Evolutionary conservation across 2,329 filamentous ascomycete genomes (phyloP).

Genomic region (Hymenoscyphus occultus): DNA sequence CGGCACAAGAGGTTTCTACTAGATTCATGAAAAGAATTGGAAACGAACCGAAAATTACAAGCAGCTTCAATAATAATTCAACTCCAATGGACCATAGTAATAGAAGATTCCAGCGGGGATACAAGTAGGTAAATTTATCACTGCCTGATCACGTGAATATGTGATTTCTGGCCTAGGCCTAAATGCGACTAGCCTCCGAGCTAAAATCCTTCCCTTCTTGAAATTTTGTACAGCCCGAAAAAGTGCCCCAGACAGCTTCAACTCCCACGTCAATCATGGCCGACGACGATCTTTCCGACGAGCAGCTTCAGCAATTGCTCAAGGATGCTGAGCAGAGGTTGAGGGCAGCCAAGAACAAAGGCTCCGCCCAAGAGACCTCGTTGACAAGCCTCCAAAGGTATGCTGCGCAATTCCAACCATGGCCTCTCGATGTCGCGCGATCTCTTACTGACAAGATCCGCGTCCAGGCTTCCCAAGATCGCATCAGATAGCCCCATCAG

Average conservation of each 20-base stretch:
- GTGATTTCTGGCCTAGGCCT: not conserved
- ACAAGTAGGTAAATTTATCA: not conserved
- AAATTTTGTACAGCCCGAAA: conserved; percentile 10
- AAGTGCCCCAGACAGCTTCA: not conserved
- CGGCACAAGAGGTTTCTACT: too few relatives aligned
- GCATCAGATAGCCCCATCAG: conserved; percentile 37
- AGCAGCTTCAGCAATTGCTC: conserved; percentile 61
- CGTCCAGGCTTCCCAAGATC: conserved; percentile 25
- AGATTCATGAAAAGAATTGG: too few relatives aligned
- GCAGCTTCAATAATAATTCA: too few relatives aligned
- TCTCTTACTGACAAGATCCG: conserved; percentile 17
- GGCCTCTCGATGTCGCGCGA: not conserved
- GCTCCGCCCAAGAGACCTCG: conserved; percentile 16
- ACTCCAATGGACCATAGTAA: too few relatives aligned
- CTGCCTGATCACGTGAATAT: not conserved
- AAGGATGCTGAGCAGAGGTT: conserved; percentile 61
- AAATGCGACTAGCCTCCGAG: not conserved
- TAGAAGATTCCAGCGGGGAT: not conserved
- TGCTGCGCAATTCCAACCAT: conserved; percentile 4
- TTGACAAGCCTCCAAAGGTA: conserved; percentile 22
- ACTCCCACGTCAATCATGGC: conserved; percentile 23
- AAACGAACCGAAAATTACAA: too few relatives aligned
- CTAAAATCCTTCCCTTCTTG: not conserved
- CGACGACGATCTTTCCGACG: conserved; percentile 54
- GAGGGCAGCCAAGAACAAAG: conserved; percentile 37